These are phyloP conservation scores for Aphanomyces euteiches DNA, from an alignment of 352 stramenopile species.

Conservation along the genomic window DNA sequence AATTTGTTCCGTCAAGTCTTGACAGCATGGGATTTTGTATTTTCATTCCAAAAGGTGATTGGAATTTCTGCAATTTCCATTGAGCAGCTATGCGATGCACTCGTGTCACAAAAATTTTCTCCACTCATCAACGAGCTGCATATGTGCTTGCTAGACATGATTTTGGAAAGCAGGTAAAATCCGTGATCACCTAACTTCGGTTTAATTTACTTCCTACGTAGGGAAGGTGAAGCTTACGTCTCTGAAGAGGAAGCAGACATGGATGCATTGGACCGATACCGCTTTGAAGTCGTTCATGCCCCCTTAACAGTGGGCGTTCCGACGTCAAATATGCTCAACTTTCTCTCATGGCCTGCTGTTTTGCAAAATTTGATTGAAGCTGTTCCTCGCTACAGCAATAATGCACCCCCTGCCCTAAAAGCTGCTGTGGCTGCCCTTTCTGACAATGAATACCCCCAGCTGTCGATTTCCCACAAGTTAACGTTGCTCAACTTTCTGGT, in stretches of 20 bases:
- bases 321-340: slow-evolving; percentile 73
- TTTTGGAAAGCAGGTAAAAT: slow-evolving; percentile 58
- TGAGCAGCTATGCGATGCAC: slow-evolving; percentile 57
- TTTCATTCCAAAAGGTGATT: slow-evolving; percentile 64
- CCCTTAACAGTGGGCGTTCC: slow-evolving; percentile 74
- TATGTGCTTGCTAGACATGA: slow-evolving; percentile 78
- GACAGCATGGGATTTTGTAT: slow-evolving; percentile 73
- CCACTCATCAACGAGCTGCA: slow-evolving; percentile 70
- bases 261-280: slow-evolving; percentile 75
- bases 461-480: slow-evolving; percentile 65
- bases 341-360: slow-evolving; percentile 75
- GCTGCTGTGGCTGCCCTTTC: slow-evolving; percentile 45
- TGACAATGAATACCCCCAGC: slow-evolving; percentile 50
- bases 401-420: slow-evolving; percentile 42
- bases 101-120: slow-evolving; percentile 46
- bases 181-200: not conserved
- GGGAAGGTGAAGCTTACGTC: slow-evolving; percentile 81
- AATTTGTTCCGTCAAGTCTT: slow-evolving; percentile 55
- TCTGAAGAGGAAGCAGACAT: slow-evolving; percentile 78
- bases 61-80: slow-evolving; percentile 55
- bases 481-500: slow-evolving; percentile 68
- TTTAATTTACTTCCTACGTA: slow-evolving; percentile 26
- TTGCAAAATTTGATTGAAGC: slow-evolving; percentile 59
- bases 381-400: slow-evolving; percentile 62
- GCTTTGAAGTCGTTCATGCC: slow-evolving; percentile 74